Percentiles rank a stretch among this genome's conserved stretches.
Conservation (phyloP, 1,284 basidiomycete genomes). For the Microbotryomycetes sp. region DNA sequence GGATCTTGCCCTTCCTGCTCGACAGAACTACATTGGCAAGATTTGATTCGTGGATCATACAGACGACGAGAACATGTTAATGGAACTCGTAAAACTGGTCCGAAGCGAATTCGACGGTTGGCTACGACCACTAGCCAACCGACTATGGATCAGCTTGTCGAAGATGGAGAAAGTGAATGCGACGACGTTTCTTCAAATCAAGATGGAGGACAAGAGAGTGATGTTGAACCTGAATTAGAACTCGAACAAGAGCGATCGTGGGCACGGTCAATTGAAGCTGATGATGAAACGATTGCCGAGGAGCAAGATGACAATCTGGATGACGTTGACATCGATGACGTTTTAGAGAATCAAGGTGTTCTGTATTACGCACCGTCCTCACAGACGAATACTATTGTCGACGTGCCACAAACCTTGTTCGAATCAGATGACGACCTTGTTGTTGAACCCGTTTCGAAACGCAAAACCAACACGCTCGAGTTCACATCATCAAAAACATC, state of each 20-base stretch:
- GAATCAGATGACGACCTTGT: too few relatives aligned
- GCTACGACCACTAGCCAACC: conserved; percentile 4
- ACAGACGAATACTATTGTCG: too few relatives aligned
- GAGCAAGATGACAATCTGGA: neutral
- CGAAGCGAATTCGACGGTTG: neutral
- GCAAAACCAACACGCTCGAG: too few relatives aligned
- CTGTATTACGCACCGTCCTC: too few relatives aligned
- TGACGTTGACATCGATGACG: neutral
- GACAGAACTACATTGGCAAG: conserved; percentile 60
- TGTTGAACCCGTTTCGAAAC: too few relatives aligned
- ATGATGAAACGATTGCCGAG: conserved; percentile 12
- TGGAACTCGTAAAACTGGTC: conserved; percentile 24
- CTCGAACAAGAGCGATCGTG: conserved; percentile 15
- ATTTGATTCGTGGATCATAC: conserved; percentile 62
- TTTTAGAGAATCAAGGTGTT: neutral
- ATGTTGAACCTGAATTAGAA: neutral
- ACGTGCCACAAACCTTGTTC: too few relatives aligned
- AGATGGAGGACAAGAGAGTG: neutral
- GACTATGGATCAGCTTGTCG: conserved; percentile 10
- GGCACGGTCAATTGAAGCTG: neutral
- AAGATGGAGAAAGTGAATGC: neutral
- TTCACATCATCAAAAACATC: too few relatives aligned
- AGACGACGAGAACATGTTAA: conserved; percentile 49
- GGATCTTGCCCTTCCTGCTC: conserved; percentile 57
- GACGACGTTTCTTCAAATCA: too few relatives aligned